phyloP scores from a whole-genome alignment of 1,284 basidiomycete species.

The Tilletia horrida region DNA sequence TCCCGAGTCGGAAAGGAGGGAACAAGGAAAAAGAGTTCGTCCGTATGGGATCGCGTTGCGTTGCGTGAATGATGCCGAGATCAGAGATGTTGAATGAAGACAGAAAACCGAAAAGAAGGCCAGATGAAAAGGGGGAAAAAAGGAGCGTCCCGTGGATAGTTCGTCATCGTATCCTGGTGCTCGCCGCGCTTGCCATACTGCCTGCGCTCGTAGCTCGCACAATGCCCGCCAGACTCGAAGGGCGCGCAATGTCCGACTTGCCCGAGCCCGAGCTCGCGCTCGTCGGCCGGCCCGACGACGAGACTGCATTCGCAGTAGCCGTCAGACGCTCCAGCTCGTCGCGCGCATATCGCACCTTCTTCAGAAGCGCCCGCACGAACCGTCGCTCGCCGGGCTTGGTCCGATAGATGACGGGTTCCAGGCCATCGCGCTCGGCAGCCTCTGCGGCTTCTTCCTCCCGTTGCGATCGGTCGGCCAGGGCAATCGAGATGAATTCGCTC shows the following conservation, averaged over 20 bases:
- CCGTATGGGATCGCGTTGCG: not conserved
- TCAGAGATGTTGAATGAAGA: not conserved
- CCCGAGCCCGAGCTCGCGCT: conserved; percentile 2
- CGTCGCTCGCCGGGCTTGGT: conserved; percentile 34
- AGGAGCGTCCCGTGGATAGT: not conserved
- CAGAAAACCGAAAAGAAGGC: not conserved
- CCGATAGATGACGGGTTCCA: conserved; percentile 11
- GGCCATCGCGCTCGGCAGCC: not conserved
- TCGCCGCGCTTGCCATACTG: conserved; percentile 3
- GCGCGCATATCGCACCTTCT: conserved; percentile 35
- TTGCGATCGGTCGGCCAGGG: conserved; percentile 55
- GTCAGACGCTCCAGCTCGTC: conserved; percentile 25
- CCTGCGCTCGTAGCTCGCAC: not conserved
- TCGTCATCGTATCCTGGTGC: conserved; percentile 2
- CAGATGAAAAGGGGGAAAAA: not conserved
- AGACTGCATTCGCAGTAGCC: not conserved
- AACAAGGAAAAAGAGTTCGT: not conserved
- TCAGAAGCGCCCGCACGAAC: conserved; percentile 31
- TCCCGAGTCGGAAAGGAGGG: too few relatives aligned
- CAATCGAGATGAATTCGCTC: conserved; percentile 67
- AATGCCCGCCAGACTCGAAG: conserved; percentile 10
- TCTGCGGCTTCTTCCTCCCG: conserved; percentile 30
- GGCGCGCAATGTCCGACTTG: not conserved
- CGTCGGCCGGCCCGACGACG: not conserved
- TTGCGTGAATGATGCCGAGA: not conserved